Conservation (phyloP, 208 protist species). For the Trypanosoma congolense region DNA sequence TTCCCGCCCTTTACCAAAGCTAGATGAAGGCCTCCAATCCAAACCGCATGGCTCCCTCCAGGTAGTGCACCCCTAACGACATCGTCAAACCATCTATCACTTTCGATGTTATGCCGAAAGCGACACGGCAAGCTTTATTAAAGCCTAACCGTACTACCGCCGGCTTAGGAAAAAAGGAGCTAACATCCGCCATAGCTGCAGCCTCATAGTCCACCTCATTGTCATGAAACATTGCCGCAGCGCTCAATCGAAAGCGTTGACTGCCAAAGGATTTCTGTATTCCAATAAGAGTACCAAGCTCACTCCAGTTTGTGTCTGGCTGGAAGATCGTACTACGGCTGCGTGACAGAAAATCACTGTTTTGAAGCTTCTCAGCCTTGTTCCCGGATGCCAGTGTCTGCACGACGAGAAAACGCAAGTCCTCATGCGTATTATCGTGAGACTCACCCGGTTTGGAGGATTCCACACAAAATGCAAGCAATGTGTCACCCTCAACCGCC, state of each 20-base stretch:
- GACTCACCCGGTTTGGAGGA: not conserved
- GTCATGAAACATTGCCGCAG: conserved; percentile 69
- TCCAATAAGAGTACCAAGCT: conserved; percentile 56
- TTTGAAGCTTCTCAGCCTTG: conserved; percentile 2
- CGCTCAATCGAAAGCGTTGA: conserved; percentile 58
- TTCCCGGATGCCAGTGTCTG: conserved; percentile 15
- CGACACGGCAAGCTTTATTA: conserved; percentile 57
- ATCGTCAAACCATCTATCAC: conserved; percentile 47
- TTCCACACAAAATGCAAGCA: conserved; percentile 10
- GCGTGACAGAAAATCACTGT: conserved; percentile 3
- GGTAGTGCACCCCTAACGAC: conserved; percentile 58
- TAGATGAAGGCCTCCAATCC: conserved; percentile 67
- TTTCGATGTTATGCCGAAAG: conserved; percentile 55
- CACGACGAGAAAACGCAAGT: conserved; percentile 12
- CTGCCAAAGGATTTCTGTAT: conserved; percentile 39
- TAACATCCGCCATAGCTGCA: conserved; percentile 50
- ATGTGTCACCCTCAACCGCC: conserved; percentile 13
- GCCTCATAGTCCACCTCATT: conserved; percentile 51
- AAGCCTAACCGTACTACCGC: conserved; percentile 62
- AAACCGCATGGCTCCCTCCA: conserved; percentile 47
- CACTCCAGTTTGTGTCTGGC: conserved; percentile 30
- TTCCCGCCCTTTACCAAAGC: too few relatives aligned
- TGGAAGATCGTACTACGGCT: conserved; percentile 13
- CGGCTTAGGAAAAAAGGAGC: conserved; percentile 50
- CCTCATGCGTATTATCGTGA: not conserved